Evolutionary conservation across 2,329 filamentous ascomycete genomes (phyloP).

Genomic region (Diaporthe sp.): DNA sequence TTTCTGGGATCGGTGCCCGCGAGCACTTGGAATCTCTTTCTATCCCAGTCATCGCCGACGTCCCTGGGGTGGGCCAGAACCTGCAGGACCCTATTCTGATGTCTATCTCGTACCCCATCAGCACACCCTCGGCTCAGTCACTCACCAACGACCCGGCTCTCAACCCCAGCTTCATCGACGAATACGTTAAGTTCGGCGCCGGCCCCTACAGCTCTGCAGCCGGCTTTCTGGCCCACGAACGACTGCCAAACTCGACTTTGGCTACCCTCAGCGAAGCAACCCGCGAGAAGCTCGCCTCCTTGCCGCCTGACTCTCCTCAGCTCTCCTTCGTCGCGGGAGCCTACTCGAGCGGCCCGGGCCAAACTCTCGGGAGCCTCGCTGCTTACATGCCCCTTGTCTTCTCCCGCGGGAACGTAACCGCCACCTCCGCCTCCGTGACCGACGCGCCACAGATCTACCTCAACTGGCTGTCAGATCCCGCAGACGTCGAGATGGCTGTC

Average conservation of each 20-base stretch:
- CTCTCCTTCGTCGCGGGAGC: slow-evolving; percentile 31
- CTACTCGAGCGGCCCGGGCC: not conserved
- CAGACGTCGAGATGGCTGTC: slow-evolving; percentile 36
- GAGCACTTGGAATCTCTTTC: slow-evolving; percentile 45
- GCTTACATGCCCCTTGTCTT: slow-evolving; percentile 40
- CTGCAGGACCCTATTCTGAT: slow-evolving; percentile 33
- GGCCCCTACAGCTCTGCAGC: slow-evolving; percentile 32
- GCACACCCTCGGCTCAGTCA: slow-evolving; percentile 22
- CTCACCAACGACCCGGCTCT: not conserved
- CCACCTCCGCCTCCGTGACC: slow-evolving; percentile 46
- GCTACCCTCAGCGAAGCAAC: slow-evolving; percentile 23
- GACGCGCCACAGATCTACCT: slow-evolving; percentile 53
- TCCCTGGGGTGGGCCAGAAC: slow-evolving; percentile 43
- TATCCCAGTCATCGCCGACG: slow-evolving; percentile 46
- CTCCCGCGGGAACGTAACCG: slow-evolving; percentile 52
- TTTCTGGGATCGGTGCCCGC: slow-evolving; percentile 49
- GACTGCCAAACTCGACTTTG: slow-evolving; percentile 29
- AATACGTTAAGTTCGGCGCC: slow-evolving; percentile 11
- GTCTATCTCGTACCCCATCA: slow-evolving; percentile 25
- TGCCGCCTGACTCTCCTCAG: slow-evolving; percentile 34
- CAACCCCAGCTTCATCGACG: not conserved
- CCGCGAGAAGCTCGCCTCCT: slow-evolving; percentile 18
- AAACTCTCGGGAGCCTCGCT: not conserved
- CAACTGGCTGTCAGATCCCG: slow-evolving; percentile 49
- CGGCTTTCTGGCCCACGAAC: slow-evolving; percentile 33